Evolutionary conservation across 148 eudicot genomes (phyloP), one percentile per base, ranked within the genome.

Genomic region (Cornus controversa): DNA sequence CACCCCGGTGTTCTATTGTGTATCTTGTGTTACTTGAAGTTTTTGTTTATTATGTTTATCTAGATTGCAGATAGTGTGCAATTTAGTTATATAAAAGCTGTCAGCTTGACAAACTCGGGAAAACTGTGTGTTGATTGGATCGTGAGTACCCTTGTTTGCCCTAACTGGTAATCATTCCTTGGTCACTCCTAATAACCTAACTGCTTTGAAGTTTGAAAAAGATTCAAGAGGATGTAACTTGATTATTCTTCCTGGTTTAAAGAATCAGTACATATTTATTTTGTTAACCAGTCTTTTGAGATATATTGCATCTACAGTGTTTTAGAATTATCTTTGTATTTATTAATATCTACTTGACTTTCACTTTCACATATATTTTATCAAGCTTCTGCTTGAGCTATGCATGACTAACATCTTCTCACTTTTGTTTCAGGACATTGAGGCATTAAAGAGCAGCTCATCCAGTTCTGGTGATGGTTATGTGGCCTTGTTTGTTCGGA

Each of bases 401-500:
- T 36, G 47, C 31, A 18, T 66, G 37, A 71, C 70, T 27, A 37
- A 10, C 76, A 18, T 45, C 37, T 74, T 80, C 70, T 70, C 42
- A 67, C 77, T 77, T 66, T 26, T 47, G 66, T 75, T 67, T 77
- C 78, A 92, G 98, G 92, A 83, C 47, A 64, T 72, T 70, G 90
- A 84, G 74, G 71, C 84, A 50, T 63, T 73, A 77, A 65, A 37
- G 67, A 77, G 64, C 78, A 78, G 78, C 75, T 79, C 87, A 80
- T 79, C 91, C 76, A 84, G 74, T 75, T 50, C 80, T 8, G 79
- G 82, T 75, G 94, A 92, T 77, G 84, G 85, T 73, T 90, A 91
- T 82, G 85, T 94, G 78, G 92, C 92, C 42, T 64, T 90, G 80
- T 84, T 94, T 81, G 84, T 92, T 77, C 88, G 91, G 86, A 88